Percentiles rank a stretch among this genome's conserved stretches.
These are phyloP conservation scores for Coriolopsis trogii DNA, from an alignment of 1,284 basidiomycete species.

Conservation along the genomic window DNA sequence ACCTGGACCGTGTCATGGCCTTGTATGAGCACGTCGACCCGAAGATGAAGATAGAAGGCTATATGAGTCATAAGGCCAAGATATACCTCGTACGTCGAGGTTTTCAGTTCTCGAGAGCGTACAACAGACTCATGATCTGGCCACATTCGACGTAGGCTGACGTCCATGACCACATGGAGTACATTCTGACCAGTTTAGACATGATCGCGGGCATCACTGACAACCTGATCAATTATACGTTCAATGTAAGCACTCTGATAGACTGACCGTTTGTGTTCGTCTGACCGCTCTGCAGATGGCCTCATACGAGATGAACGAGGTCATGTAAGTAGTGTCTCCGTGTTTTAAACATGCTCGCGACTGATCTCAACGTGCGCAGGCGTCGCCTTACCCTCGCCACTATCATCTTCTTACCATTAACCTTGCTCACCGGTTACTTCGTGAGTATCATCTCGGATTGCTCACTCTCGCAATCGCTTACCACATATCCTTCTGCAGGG, in stretches of 20 bases:
- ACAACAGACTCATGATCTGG: background rate
- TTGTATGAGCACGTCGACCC: conserved; percentile 43
- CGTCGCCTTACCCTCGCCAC: conserved; percentile 64
- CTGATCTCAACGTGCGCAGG: conserved; percentile 29
- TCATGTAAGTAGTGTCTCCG: conserved; percentile 52
- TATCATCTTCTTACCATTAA: conserved; percentile 71
- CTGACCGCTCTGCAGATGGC: conserved; percentile 48
- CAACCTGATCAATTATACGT: conserved; percentile 72
- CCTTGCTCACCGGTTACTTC: conserved; percentile 73
- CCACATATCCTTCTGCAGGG: conserved; percentile 43
- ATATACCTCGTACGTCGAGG: conserved; percentile 64
- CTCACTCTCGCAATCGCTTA: conserved; percentile 5
- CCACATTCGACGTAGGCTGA: conserved; percentile 53
- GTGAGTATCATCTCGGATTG: conserved; percentile 40
- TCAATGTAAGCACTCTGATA: conserved; percentile 46
- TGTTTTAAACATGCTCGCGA: background rate
- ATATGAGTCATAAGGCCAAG: conserved; percentile 69
- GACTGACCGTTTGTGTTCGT: background rate
- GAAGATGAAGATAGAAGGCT: conserved; percentile 49
- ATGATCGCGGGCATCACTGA: conserved; percentile 70
- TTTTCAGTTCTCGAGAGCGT: background rate
- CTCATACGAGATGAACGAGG: conserved; percentile 72
- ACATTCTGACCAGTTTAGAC: conserved; percentile 64
- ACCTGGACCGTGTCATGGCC: conserved; percentile 63
- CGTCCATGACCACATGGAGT: conserved; percentile 73